Evolutionary conservation across 768 basidiomycete species (phyloP).

Genomic region (Boletus tylopilopsis): DNA sequence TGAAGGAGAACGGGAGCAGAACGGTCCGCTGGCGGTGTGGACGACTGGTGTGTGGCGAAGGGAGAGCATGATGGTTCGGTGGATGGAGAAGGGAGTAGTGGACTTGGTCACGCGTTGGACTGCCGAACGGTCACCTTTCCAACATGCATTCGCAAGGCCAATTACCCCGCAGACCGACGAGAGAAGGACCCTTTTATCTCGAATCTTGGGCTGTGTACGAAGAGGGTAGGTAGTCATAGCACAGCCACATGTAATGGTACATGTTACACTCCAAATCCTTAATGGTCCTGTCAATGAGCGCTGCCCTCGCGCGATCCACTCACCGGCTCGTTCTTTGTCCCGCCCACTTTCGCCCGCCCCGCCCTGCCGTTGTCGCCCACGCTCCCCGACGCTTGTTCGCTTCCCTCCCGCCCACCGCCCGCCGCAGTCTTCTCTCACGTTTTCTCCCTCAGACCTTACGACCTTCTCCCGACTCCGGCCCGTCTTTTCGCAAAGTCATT

Average conservation of each 20-base stretch:
- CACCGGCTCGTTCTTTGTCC: neutral
- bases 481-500: conserved; percentile 72
- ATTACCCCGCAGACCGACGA: neutral
- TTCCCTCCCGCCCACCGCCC: conserved; percentile 3
- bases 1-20: neutral
- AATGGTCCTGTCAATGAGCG: neutral
- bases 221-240: neutral
- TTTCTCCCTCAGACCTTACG: conserved; percentile 32
- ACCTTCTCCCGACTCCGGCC: conserved; percentile 41
- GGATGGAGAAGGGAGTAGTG: conserved; percentile 52
- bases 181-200: neutral
- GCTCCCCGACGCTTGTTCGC: conserved; percentile 9
- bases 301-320: neutral
- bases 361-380: neutral
- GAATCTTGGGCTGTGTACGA: neutral
- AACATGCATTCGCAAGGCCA: neutral
- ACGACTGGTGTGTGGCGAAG: conserved; percentile 67
- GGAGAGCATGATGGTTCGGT: conserved; percentile 61
- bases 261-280: too few species aligned
- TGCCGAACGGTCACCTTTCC: neutral
- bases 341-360: neutral
- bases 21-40: conserved; percentile 64
- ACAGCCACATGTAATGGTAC: neutral
- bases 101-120: conserved; percentile 41
- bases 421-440: conserved; percentile 21